These are phyloP conservation scores for Earliella scabrosa DNA, from an alignment of 1,284 basidiomycete genomes.

Conservation along the genomic window DNA sequence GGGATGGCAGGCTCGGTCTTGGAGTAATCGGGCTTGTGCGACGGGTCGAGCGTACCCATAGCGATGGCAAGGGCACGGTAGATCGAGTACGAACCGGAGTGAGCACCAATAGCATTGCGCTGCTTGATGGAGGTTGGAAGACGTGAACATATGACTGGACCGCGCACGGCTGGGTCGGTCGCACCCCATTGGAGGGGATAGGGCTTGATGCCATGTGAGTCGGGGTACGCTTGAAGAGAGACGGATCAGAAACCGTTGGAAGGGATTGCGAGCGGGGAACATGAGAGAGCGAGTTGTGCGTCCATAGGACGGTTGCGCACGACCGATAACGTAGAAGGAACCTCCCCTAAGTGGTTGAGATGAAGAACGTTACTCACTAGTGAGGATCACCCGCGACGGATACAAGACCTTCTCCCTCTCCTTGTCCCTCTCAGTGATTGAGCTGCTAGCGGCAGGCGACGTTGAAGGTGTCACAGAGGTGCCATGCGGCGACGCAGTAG, in stretches of 20 bases:
- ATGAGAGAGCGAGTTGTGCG: no score
- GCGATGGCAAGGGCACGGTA: slow-evolving; percentile 93
- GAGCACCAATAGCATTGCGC: slow-evolving; percentile 93
- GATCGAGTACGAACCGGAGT: slow-evolving; percentile 93
- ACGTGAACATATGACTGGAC: slow-evolving; percentile 90
- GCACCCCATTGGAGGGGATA: slow-evolving; percentile 86
- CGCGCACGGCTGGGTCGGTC: slow-evolving; percentile 64
- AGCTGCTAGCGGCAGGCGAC: slow-evolving; percentile 31
- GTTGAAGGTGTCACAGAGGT: slow-evolving; percentile 23
- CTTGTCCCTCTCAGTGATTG: slow-evolving; percentile 37
- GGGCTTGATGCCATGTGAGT: slow-evolving; percentile 77
- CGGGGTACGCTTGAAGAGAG: slow-evolving; percentile 63
- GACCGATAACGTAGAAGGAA: no score
- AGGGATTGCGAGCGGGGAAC: not conserved
- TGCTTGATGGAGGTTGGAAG: slow-evolving; percentile 85
- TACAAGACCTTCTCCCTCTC: slow-evolving; percentile 77
- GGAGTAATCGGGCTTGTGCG: slow-evolving; percentile 86
- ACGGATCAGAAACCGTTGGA: not conserved
- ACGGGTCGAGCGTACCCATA: slow-evolving; percentile 85
- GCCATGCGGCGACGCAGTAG: slow-evolving; percentile 29
- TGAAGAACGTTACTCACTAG: slow-evolving; percentile 68
- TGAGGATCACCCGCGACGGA: slow-evolving; percentile 79
- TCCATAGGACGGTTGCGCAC: no score
- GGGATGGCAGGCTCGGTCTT: slow-evolving; percentile 90
- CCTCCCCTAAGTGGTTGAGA: no score